Evolutionary conservation across 495 filamentous ascomycete genomes (phyloP), one percentile per base, ranked within the genome.

Genomic region (Annulohypoxylon bovei): DNA sequence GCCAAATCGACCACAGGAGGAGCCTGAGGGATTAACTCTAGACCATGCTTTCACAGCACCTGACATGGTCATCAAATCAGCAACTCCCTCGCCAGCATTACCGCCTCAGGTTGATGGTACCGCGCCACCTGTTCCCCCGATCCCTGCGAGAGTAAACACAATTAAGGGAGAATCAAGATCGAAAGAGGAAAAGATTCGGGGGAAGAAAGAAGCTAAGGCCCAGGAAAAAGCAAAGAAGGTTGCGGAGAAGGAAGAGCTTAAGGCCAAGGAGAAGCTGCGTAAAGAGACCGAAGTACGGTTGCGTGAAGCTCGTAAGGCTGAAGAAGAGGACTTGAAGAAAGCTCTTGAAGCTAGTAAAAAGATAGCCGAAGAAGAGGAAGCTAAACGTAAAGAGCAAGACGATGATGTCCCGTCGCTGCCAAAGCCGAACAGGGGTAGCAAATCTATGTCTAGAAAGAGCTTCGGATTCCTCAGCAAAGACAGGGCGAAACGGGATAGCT

Each of bases 151-250:
- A 64, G 73, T 54, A 46, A 76, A 65, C 68, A 73, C 28, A 71
- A 67, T 80, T 28, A 81, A 80, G 35, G 79, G 73, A 59, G 81
- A 81, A 33, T 54, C 69, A 14, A 79, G 83, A 73, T 81, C 81
- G 25, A 90, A 85, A 72, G 85, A 84, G 25, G 83, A 86, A 50
- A 84, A 84, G 70, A 84, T 82, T 39, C 74, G 77, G 1, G 84
- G 84, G 50, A 88, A 87, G 79, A 86, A 85, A 20, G 87, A 88
- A 20, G 89, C 90, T 23, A 94, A 91, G 71, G 90, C 91, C 37
- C 83, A 81, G 59, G 84, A 88, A 59, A 92, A 89, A 72, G 84
- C 82, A 4, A 70, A 67, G 8, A 77, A 72, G 18, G 20, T 65
- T 8, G 86, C 87, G 1, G 87, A 91, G 69, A 87, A 87, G 66